phyloP scores from a whole-genome alignment of 768 basidiomycete species.

The Lentinula raphanica region DNA sequence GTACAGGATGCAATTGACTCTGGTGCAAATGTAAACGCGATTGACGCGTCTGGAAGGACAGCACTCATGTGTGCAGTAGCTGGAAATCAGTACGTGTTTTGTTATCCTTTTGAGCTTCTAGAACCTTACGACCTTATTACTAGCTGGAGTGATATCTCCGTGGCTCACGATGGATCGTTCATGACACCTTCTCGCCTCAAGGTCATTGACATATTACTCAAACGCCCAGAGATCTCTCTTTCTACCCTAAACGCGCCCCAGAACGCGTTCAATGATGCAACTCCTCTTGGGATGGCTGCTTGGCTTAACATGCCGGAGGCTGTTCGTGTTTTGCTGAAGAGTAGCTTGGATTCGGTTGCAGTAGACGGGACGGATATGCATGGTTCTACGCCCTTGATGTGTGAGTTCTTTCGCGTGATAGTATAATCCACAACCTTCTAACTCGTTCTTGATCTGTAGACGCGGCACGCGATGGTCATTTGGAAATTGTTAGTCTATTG shows the following conservation, averaged over 20 bases:
- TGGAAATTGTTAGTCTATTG: conserved; percentile 62
- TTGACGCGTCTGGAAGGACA: conserved; percentile 56
- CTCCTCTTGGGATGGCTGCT: conserved; percentile 72
- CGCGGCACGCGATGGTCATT: conserved; percentile 67
- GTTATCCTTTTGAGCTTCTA: conserved; percentile 3
- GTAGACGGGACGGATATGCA: conserved; percentile 72
- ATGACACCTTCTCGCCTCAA: conserved; percentile 52
- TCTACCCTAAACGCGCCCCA: conserved; percentile 73
- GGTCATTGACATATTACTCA: conserved; percentile 50
- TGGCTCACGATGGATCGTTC: conserved; percentile 60
- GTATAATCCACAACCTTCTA: conserved; percentile 1
- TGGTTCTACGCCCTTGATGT: conserved; percentile 81
- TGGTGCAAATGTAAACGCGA: conserved; percentile 43
- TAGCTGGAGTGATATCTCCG: conserved; percentile 68
- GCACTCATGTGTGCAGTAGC: conserved; percentile 66
- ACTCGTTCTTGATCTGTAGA: conserved; percentile 36
- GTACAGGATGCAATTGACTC: neutral
- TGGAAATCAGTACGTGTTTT: conserved; percentile 55
- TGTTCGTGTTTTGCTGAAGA: conserved; percentile 62
- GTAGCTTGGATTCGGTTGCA: conserved; percentile 53
- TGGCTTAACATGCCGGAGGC: conserved; percentile 64
- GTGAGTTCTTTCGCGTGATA: conserved; percentile 39
- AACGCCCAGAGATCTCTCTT: conserved; percentile 56
- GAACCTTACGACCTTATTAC: conserved; percentile 4
- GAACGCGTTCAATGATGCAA: conserved; percentile 63